Conservation (phyloP, 306 rosid genomes). For the Acacia acuminata region DNA sequence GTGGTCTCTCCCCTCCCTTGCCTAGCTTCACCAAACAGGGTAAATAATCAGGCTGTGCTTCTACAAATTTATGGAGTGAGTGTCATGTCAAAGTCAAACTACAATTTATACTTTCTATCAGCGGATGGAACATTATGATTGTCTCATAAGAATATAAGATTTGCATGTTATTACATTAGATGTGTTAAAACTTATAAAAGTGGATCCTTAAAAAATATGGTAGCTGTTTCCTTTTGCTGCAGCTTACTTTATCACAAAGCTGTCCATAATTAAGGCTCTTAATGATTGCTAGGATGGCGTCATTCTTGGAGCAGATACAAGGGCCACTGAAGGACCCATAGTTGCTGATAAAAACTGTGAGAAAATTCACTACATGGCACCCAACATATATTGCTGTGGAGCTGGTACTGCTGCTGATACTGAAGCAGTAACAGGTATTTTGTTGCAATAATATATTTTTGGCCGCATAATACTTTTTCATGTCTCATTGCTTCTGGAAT, state of each 20-base stretch:
- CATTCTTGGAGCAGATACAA: slow-evolving; percentile 98
- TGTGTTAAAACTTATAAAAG: neutral
- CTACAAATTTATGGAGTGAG: neutral
- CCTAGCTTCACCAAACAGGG: slow-evolving; percentile 1
- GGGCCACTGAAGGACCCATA: slow-evolving; percentile 95
- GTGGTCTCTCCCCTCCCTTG: slow-evolving; percentile 1
- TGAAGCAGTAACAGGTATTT: slow-evolving; percentile 92
- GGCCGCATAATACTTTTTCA: neutral
- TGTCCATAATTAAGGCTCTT: slow-evolving; percentile 7
- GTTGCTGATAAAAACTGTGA: slow-evolving; percentile 94
- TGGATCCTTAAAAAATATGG: slow-evolving; percentile 1
- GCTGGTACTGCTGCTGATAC: slow-evolving; percentile 99
- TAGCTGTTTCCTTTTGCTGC: neutral
- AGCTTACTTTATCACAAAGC: neutral
- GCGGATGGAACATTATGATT: neutral
- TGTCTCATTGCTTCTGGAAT: neutral
- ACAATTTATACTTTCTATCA: neutral
- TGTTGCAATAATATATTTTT: slow-evolving; percentile 3
- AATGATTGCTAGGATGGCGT: slow-evolving; percentile 61
- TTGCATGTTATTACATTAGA: neutral
- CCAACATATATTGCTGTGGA: slow-evolving; percentile 95
- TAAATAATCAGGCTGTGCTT: neutral
- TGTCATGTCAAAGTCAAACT: neutral
- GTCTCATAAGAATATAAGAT: neutral
- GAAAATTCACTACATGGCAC: slow-evolving; percentile 97